Percentiles rank a stretch among this genome's conserved stretches.
phyloP scores from a whole-genome alignment of 1,284 basidiomycete species.

The Inonotus obliquus region DNA sequence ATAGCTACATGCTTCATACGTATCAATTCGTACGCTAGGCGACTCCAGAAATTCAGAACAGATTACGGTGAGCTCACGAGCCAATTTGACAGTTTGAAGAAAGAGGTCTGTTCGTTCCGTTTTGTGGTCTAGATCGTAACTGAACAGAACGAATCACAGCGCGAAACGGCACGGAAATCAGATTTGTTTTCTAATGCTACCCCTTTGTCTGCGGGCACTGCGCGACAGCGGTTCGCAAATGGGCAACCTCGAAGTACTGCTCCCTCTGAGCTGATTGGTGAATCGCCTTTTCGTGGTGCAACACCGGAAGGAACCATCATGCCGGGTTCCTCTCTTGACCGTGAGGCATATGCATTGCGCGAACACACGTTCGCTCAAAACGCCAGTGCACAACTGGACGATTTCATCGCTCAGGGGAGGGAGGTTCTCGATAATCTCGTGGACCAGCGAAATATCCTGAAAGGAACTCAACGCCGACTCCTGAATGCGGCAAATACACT shows the following conservation, averaged over 20 bases:
- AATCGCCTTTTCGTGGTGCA: conserved; percentile 70
- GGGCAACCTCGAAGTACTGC: conserved; percentile 52
- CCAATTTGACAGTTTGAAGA: conserved; percentile 68
- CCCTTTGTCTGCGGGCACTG: conserved; percentile 5
- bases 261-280: conserved; percentile 50
- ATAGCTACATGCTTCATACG: neutral
- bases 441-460: conserved; percentile 87
- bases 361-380: conserved; percentile 86
- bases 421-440: conserved; percentile 87
- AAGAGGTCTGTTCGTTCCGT: conserved; percentile 33
- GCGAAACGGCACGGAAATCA: conserved; percentile 49
- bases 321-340: conserved; percentile 43
- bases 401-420: conserved; percentile 85
- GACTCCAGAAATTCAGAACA: conserved; percentile 75
- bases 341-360: conserved; percentile 74
- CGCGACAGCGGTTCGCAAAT: conserved; percentile 16
- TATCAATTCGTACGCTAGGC: conserved; percentile 40
- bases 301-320: conserved; percentile 36
- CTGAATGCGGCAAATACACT: conserved; percentile 89
- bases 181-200: conserved; percentile 42
- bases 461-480: conserved; percentile 82
- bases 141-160: conserved; percentile 33
- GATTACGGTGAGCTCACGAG: conserved; percentile 69
- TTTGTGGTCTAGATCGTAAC: conserved; percentile 1
- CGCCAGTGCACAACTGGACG: conserved; percentile 77